phyloP scores from a whole-genome alignment of 2,329 filamentous ascomycete genomes.

The Xylaria sp. region DNA sequence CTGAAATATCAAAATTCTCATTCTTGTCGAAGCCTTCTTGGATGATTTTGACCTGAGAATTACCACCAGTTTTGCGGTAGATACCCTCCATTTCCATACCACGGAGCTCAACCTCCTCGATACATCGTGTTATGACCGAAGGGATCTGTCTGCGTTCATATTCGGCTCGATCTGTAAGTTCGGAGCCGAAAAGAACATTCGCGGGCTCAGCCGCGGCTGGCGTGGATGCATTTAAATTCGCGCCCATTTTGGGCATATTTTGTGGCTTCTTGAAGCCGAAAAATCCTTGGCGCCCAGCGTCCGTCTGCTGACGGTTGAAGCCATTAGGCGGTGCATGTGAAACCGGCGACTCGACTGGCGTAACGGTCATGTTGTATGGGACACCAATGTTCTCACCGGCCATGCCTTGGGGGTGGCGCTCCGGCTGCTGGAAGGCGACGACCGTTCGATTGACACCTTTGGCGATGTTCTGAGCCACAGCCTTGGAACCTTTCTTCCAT shows the following conservation, averaged over 20 bases:
- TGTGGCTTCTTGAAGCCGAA: constrained; percentile 69
- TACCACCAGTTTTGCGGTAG: constrained; percentile 96
- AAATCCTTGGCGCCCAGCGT: constrained; percentile 68
- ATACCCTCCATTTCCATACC: constrained; percentile 99
- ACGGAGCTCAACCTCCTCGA: constrained; percentile 94
- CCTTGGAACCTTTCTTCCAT: constrained; percentile 97
- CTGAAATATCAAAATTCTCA: constrained; percentile 90
- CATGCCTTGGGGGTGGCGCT: constrained; percentile 64
- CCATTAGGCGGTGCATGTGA: constrained; percentile 47
- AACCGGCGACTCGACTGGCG: constrained; percentile 62
- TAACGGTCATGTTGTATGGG: constrained; percentile 76
- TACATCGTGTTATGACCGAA: constrained; percentile 89
- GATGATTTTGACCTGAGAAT: constrained; percentile 88
- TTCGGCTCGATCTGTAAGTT: constrained; percentile 85
- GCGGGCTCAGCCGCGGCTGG: constrained; percentile 62
- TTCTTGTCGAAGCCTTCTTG: constrained; percentile 91
- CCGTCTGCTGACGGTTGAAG: constrained; percentile 47
- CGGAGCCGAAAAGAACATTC: constrained; percentile 83
- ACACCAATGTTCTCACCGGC: constrained; percentile 73
- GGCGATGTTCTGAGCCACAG: constrained; percentile 90
- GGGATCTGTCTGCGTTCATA: constrained; percentile 91
- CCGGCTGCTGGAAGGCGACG: constrained; percentile 72
- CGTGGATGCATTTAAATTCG: constrained; percentile 55
- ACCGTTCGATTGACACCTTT: constrained; percentile 96
- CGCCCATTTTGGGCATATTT: constrained; percentile 63